A percentile compares a stretch with the other conserved stretches of the same genome.
Evolutionary conservation across 2,329 filamentous ascomycete genomes (phyloP).

Genomic region (Geosmithia putterillii): DNA sequence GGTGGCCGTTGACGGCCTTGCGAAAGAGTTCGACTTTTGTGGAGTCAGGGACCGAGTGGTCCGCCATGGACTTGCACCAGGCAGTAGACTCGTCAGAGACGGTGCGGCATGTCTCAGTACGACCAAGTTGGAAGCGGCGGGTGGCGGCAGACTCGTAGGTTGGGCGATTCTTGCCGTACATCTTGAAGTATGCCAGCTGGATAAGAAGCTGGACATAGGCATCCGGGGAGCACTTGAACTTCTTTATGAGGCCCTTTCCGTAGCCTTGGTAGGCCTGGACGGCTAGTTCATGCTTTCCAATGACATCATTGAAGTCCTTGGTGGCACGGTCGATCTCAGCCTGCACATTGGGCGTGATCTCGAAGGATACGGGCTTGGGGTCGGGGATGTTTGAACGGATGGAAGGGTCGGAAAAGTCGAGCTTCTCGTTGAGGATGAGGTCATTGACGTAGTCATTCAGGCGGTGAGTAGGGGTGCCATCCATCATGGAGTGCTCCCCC

Average conservation of each 20-base stretch:
- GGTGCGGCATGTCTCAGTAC: slow-evolving; percentile 88
- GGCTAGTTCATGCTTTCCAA: slow-evolving; percentile 77
- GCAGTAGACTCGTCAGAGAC: slow-evolving; percentile 86
- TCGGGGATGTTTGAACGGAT: slow-evolving; percentile 77
- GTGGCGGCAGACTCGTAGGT: slow-evolving; percentile 96
- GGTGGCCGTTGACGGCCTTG: slow-evolving; percentile 67
- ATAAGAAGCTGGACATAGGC: slow-evolving; percentile 98
- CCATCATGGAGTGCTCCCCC: slow-evolving; percentile 99
- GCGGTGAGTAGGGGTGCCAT: slow-evolving; percentile 92
- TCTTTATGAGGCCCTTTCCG: slow-evolving; percentile 97
- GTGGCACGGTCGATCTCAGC: slow-evolving; percentile 68
- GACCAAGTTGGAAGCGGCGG: slow-evolving; percentile 88
- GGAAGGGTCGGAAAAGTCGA: slow-evolving; percentile 71
- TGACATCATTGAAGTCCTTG: slow-evolving; percentile 68
- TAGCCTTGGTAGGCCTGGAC: slow-evolving; percentile 97
- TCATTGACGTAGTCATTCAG: slow-evolving; percentile 92
- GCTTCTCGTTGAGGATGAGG: slow-evolving; percentile 85
- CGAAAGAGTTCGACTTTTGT: slow-evolving; percentile 66
- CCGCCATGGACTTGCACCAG: slow-evolving; percentile 80
- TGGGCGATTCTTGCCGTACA: slow-evolving; percentile 95
- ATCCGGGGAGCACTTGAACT: slow-evolving; percentile 96
- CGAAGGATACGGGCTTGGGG: slow-evolving; percentile 66
- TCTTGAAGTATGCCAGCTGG: slow-evolving; percentile 95
- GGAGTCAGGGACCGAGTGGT: slow-evolving; percentile 49
- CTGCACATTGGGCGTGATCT: slow-evolving; percentile 60